phyloP scores from a whole-genome alignment of 2,329 filamentous ascomycete species.

The Gnomoniopsis sp. region DNA sequence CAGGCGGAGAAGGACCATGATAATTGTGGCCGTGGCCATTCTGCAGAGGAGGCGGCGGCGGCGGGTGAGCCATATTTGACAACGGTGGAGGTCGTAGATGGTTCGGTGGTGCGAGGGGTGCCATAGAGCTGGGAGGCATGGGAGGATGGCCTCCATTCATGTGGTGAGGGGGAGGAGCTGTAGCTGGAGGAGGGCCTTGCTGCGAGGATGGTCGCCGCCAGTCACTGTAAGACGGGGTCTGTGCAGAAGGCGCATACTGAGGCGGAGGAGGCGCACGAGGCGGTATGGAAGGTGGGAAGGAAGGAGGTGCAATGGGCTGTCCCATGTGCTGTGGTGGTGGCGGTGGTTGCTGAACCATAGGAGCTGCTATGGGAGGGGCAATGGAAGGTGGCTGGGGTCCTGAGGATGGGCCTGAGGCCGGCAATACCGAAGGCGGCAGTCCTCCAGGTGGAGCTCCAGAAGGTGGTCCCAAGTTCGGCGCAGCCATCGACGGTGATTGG shows the following conservation, averaged over 20 bases:
- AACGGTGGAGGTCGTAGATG: slow-evolving; percentile 48
- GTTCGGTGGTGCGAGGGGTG: slow-evolving; percentile 27
- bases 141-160: slow-evolving; percentile 18
- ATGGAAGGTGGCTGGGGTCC: slow-evolving; percentile 15
- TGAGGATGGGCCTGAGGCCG: slow-evolving; percentile 10
- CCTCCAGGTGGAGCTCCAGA: slow-evolving; percentile 1
- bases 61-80: slow-evolving; percentile 34
- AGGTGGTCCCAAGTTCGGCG: slow-evolving; percentile 3
- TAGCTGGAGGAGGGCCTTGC: slow-evolving; percentile 38
- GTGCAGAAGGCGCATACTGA: slow-evolving; percentile 37
- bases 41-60: slow-evolving; percentile 40
- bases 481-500: slow-evolving; percentile 7
- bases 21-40: slow-evolving; percentile 33
- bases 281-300: slow-evolving; percentile 22
- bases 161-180: slow-evolving; percentile 20
- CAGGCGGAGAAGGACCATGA: slow-evolving; percentile 23
- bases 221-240: slow-evolving; percentile 37
- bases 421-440: slow-evolving; percentile 15
- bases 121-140: slow-evolving; percentile 21
- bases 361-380: slow-evolving; percentile 19
- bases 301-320: slow-evolving; percentile 25
- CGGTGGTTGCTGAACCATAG: slow-evolving; percentile 19
- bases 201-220: slow-evolving; percentile 51
- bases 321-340: slow-evolving; percentile 20
- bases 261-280: slow-evolving; percentile 31